Conservation (phyloP, 108 stramenopile species). For the Schizochytrium sp. region DNA sequence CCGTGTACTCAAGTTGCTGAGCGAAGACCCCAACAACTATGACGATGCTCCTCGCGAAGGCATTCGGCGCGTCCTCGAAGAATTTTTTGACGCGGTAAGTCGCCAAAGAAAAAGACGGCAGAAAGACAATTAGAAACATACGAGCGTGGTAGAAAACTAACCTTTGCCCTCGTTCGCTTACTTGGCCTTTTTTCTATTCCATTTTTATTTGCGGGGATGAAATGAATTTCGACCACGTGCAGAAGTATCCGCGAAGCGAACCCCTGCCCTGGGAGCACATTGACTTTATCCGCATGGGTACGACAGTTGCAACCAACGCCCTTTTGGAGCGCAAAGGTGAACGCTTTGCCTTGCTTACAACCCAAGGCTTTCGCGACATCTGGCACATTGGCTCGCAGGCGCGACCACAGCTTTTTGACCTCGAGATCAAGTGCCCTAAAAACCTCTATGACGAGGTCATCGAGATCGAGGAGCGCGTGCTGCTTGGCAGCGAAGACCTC, state of each 20-base stretch:
- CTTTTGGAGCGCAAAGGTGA: conserved; percentile 88
- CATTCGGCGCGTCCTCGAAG: conserved; percentile 75
- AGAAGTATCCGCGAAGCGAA: conserved; percentile 54
- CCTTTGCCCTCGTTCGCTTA: no score
- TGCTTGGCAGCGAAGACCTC: conserved; percentile 42
- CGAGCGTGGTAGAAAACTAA: conserved; percentile 20
- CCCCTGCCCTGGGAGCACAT: conserved; percentile 64
- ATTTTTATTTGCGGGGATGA: no score
- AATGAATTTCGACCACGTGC: no score
- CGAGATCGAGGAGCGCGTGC: conserved; percentile 83
- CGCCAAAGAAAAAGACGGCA: no score
- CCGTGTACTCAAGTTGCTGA: conserved; percentile 67
- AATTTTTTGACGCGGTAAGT: conserved; percentile 51
- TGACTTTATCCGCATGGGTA: conserved; percentile 86
- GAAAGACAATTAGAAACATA: not conserved
- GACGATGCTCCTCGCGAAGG: conserved; percentile 93
- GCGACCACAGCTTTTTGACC: conserved; percentile 71
- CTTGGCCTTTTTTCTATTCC: no score
- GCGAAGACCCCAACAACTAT: conserved; percentile 86
- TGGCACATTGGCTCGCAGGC: conserved; percentile 87
- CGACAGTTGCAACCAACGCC: conserved; percentile 94
- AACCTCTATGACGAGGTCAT: conserved; percentile 80
- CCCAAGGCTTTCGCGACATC: conserved; percentile 79
- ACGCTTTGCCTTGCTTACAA: conserved; percentile 73
- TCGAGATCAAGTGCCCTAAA: conserved; percentile 46